Evolutionary conservation across 1,284 basidiomycete genomes (phyloP).

Genomic region (Neonothopanus nambi): DNA sequence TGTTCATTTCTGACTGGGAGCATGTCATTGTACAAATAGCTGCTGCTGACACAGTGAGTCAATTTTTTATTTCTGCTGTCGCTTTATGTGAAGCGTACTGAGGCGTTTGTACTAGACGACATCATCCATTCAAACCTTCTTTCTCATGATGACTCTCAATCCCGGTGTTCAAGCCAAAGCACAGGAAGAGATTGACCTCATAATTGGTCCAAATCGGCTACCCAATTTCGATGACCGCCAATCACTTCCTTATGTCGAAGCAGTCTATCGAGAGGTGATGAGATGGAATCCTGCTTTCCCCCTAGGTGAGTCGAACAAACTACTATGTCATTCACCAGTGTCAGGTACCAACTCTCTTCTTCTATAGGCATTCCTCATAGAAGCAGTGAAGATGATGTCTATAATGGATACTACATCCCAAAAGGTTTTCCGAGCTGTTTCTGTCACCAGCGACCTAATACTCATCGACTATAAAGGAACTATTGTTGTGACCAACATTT

Average conservation of each 20-base stretch:
- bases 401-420: constrained; percentile 21
- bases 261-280: constrained; percentile 31
- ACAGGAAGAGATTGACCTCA: constrained; percentile 29
- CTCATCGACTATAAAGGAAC: background rate
- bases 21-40: background rate
- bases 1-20: background rate
- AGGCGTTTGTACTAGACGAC: constrained; percentile 5
- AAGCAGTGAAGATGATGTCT: constrained; percentile 17
- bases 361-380: constrained; percentile 8
- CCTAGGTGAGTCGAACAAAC: background rate
- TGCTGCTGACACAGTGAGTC: constrained; percentile 11
- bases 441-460: too few species aligned
- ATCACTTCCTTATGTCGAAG: constrained; percentile 29
- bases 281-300: constrained; percentile 24
- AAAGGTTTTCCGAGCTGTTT: constrained; percentile 9
- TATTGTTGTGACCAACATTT: constrained; percentile 3
- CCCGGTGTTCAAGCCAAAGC: constrained; percentile 29
- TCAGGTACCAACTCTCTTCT: background rate
- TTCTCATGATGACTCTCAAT: constrained; percentile 26
- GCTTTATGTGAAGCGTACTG: background rate
- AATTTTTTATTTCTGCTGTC: background rate
- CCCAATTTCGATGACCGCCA: constrained; percentile 30
- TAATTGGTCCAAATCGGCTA: constrained; percentile 28
- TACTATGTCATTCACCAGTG: background rate
- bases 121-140: constrained; percentile 11